phyloP scores from a whole-genome alignment of 257 asterid species.

The Handroanthus guayacan region DNA sequence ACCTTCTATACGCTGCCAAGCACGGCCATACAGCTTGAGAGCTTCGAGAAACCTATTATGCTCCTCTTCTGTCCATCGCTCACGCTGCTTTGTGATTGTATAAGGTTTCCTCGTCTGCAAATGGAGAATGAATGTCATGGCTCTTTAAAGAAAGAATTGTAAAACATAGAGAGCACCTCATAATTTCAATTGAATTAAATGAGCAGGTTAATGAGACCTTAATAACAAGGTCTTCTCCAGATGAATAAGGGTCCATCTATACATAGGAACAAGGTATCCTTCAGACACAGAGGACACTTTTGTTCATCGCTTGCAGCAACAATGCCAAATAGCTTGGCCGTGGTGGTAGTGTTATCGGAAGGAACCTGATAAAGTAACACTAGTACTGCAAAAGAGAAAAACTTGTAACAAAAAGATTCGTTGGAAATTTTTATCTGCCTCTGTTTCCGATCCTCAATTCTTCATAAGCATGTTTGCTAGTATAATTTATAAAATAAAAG shows the following conservation, averaged over 20 bases:
- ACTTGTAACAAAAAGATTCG: conserved; percentile 48
- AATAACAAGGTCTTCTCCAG: conserved; percentile 82
- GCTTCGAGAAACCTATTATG: conserved; percentile 91
- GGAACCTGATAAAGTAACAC: conserved; percentile 64
- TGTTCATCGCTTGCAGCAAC: conserved; percentile 52
- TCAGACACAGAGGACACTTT: conserved; percentile 51
- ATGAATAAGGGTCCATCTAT: conserved; percentile 83
- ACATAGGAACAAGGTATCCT: conserved; percentile 50
- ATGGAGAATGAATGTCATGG: conserved; percentile 23
- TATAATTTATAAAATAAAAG: neutral
- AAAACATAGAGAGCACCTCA: conserved; percentile 23
- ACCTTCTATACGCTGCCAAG: conserved; percentile 99
- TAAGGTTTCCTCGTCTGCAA: conserved; percentile 91
- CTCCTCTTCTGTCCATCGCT: conserved; percentile 99
- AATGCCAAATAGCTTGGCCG: conserved; percentile 53
- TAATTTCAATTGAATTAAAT: conserved; percentile 8
- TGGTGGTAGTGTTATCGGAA: conserved; percentile 42
- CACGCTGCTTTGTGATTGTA: conserved; percentile 96
- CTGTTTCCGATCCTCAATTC: conserved; percentile 45
- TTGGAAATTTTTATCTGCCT: conserved; percentile 41
- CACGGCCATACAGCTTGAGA: conserved; percentile 94
- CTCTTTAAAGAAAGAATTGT: conserved; percentile 18
- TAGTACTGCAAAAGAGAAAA: conserved; percentile 71
- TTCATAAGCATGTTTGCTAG: conserved; percentile 31
- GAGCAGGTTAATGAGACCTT: conserved; percentile 55